These are phyloP conservation scores for Penicillium sp. DNA, from an alignment of 2,329 filamentous ascomycete species.

Conservation along the genomic window DNA sequence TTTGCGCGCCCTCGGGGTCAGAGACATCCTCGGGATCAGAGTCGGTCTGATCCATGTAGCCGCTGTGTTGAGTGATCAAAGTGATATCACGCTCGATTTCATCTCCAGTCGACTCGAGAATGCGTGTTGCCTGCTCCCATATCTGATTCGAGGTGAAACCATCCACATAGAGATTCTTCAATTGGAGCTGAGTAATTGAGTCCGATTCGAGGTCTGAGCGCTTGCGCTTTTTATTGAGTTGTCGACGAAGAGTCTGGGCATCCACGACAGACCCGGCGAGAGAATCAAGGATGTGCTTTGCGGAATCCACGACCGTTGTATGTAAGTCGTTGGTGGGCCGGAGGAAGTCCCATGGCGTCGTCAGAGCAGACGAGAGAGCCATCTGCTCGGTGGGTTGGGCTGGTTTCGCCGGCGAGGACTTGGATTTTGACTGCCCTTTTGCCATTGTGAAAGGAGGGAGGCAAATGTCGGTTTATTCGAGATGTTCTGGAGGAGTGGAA, in stretches of 20 bases:
- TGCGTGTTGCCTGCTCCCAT: constrained; percentile 87
- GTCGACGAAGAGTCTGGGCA: constrained; percentile 65
- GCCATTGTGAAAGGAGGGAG: constrained; percentile 15
- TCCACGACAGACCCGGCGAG: constrained; percentile 71
- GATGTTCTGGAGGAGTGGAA: neutral
- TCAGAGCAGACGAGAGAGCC: constrained; percentile 43
- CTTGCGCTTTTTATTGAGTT: constrained; percentile 72
- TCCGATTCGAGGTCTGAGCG: constrained; percentile 53
- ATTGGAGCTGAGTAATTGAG: constrained; percentile 58
- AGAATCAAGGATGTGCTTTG: constrained; percentile 76
- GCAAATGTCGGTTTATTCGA: neutral
- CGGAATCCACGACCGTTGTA: constrained; percentile 65
- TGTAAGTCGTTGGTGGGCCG: constrained; percentile 66
- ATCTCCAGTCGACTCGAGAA: constrained; percentile 63
- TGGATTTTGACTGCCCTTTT: constrained; percentile 12
- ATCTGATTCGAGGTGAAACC: constrained; percentile 86
- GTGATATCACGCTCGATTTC: constrained; percentile 52
- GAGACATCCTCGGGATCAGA: constrained; percentile 13
- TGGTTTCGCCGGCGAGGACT: neutral
- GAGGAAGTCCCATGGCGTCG: constrained; percentile 70
- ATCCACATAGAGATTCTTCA: constrained; percentile 78
- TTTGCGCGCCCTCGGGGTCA: constrained; percentile 14
- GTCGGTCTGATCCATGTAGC: constrained; percentile 8
- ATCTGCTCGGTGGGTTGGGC: neutral
- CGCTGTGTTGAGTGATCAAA: constrained; percentile 30